These are phyloP conservation scores for Coemansia sp. DNA, from an alignment of 192 early-diverging fungal genomes.

Conservation along the genomic window DNA sequence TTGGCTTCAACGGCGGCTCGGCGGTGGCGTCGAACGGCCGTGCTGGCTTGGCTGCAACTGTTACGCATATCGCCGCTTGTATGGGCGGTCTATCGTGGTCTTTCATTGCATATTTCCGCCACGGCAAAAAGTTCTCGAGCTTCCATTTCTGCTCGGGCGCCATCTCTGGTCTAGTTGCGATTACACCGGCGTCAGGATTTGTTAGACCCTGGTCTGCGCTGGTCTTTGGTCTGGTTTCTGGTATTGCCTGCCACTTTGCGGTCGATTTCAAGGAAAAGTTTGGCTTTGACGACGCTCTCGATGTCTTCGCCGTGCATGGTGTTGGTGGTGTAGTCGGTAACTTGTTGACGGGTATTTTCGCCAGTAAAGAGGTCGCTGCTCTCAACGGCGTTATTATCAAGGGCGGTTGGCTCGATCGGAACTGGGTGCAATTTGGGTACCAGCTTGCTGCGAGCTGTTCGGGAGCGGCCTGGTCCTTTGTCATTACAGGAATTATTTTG, in stretches of 20 bases:
- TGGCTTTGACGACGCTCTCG: constrained; percentile 89
- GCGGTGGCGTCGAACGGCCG: constrained; percentile 78
- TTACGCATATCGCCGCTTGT: constrained; percentile 85
- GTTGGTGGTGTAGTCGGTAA: constrained; percentile 82
- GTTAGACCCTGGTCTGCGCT: constrained; percentile 81
- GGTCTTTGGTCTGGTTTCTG: constrained; percentile 77
- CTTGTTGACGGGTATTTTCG: constrained; percentile 86
- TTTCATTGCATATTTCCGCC: constrained; percentile 71
- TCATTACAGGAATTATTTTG: constrained; percentile 72
- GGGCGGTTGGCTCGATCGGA: constrained; percentile 80
- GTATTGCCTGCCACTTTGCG: constrained; percentile 76
- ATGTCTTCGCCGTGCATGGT: constrained; percentile 90
- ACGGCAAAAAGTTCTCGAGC: constrained; percentile 81
- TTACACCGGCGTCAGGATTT: constrained; percentile 90
- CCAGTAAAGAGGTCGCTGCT: constrained; percentile 66
- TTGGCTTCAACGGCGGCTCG: constrained; percentile 94
- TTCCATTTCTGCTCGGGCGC: constrained; percentile 95
- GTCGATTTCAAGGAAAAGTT: constrained; percentile 81
- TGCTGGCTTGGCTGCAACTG: constrained; percentile 81
- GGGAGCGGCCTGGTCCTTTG: constrained; percentile 76
- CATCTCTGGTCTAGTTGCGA: constrained; percentile 87
- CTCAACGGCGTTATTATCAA: constrained; percentile 65
- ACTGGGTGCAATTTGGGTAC: constrained; percentile 77
- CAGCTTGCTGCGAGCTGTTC: constrained; percentile 75
- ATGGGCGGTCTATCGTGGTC: constrained; percentile 85